Conservation (phyloP, 1,139 yeast species). For the Geotrichum siamense region DNA sequence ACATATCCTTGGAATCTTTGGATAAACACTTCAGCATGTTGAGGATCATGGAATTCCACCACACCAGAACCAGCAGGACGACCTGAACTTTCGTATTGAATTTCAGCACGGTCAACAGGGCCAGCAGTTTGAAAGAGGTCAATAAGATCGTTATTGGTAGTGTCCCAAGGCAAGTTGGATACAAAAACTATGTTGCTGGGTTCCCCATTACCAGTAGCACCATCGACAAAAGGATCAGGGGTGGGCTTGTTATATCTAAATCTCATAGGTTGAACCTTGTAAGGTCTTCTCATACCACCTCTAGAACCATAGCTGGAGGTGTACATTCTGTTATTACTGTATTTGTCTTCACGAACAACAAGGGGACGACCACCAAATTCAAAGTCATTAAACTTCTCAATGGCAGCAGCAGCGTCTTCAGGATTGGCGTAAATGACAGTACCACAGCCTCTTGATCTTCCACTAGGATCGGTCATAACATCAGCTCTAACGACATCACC, state of each 20-base stretch:
- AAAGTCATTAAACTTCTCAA: conserved; percentile 89
- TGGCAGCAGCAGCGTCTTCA: conserved; percentile 84
- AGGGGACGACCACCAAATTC: conserved; percentile 85
- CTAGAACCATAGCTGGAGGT: conserved; percentile 19
- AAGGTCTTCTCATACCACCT: conserved; percentile 18
- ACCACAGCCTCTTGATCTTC: conserved; percentile 83
- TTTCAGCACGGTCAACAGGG: conserved; percentile 66
- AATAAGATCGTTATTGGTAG: conserved; percentile 73
- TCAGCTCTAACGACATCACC: conserved; percentile 80
- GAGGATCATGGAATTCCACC: conserved; percentile 63
- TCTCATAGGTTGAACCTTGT: conserved; percentile 14
- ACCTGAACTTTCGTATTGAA: conserved; percentile 59
- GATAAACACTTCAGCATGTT: conserved; percentile 68
- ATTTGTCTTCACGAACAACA: conserved; percentile 46
- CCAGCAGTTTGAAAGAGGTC: conserved; percentile 88
- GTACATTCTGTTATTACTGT: conserved; percentile 42
- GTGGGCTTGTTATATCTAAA: conserved; percentile 10
- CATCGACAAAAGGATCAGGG: conserved; percentile 48
- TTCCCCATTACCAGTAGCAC: conserved; percentile 59
- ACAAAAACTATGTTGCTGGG: conserved; percentile 60
- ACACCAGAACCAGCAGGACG: conserved; percentile 80
- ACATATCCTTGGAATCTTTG: conserved; percentile 66
- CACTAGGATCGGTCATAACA: conserved; percentile 55
- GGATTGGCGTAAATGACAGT: conserved; percentile 80
- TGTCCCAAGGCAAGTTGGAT: conserved; percentile 79